Percentiles rank a stretch among this genome's conserved stretches.
These are phyloP conservation scores for Botrytis byssoidea DNA, from an alignment of 2,329 filamentous ascomycete genomes.

Conservation along the genomic window DNA sequence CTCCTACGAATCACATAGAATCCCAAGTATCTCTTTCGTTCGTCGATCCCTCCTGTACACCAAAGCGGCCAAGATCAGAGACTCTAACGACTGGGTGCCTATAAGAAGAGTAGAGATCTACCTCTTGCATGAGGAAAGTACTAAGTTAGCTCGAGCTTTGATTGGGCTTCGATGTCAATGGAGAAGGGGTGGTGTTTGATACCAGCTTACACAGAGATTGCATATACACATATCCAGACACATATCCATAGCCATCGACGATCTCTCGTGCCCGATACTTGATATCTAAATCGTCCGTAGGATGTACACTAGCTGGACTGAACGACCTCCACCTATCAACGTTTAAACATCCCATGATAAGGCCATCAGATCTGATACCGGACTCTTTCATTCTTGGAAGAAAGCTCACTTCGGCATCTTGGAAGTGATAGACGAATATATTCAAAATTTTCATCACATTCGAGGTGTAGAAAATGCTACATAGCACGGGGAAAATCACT, in stretches of 20 bases:
- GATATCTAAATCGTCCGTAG: neutral
- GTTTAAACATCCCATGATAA: neutral
- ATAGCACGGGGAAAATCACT: neutral
- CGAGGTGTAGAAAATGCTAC: neutral
- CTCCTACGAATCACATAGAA: neutral
- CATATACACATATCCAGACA: neutral
- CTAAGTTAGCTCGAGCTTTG: neutral
- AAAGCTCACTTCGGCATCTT: neutral
- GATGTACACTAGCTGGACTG: neutral
- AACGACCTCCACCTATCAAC: neutral
- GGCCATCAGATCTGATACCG: neutral
- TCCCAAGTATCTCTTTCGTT: neutral
- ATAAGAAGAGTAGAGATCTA: neutral
- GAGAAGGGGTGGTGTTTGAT: neutral
- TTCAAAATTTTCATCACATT: neutral
- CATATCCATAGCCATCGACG: neutral
- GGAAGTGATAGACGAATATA: neutral
- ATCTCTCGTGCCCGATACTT: neutral
- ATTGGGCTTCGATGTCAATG: neutral
- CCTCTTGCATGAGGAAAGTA: neutral
- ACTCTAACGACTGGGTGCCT: neutral
- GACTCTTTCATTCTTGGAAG: neutral
- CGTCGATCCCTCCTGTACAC: neutral
- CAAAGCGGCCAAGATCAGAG: neutral
- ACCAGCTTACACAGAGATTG: neutral